phyloP scores from a whole-genome alignment of 2,329 filamentous ascomycete species.

The Trichoderma atroviride region DNA sequence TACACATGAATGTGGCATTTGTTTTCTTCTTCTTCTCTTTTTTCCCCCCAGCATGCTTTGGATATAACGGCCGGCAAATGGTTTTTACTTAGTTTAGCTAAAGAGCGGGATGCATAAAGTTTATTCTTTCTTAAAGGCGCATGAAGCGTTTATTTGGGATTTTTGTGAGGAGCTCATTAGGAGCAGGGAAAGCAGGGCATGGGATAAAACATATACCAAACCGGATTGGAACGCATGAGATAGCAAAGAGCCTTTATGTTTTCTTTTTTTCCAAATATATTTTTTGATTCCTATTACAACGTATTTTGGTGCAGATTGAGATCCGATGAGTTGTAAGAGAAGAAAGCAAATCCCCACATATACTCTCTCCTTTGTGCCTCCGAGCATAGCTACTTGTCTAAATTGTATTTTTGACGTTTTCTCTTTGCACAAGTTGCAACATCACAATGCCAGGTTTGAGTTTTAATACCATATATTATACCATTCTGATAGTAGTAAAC shows the following conservation, averaged over 20 bases:
- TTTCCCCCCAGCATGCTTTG: background rate
- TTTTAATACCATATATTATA: background rate
- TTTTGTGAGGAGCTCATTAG: background rate
- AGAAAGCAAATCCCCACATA: background rate
- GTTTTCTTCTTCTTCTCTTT: background rate
- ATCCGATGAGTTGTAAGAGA: background rate
- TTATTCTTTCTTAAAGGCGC: background rate
- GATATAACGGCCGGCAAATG: background rate
- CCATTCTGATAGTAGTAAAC: background rate
- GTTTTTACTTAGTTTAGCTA: background rate
- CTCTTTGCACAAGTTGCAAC: background rate
- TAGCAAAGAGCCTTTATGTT: background rate
- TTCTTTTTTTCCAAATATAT: background rate
- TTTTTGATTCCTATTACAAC: background rate
- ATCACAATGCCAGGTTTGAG: background rate
- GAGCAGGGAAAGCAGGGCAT: background rate
- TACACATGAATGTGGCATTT: background rate
- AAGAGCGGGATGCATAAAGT: background rate
- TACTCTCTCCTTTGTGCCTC: background rate
- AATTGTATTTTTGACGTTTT: background rate
- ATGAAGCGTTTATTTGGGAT: background rate
- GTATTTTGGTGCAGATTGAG: background rate
- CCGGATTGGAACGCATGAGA: background rate
- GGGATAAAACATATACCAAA: background rate
- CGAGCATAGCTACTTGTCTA: background rate